phyloP scores from a whole-genome alignment of 441 rosid genomes.

The Sinapis alba region DNA sequence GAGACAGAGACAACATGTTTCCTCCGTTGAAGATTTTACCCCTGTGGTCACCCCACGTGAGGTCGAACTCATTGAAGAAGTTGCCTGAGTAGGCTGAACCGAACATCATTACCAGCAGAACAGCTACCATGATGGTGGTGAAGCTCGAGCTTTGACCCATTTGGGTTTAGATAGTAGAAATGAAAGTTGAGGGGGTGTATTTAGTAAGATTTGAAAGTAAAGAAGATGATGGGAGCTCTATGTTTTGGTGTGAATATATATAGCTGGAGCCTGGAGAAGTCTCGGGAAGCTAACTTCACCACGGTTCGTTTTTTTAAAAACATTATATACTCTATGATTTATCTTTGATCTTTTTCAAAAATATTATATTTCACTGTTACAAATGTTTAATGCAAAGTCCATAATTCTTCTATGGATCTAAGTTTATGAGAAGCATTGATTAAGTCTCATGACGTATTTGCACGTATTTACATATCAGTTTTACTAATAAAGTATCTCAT shows the following conservation, averaged over 20 bases:
- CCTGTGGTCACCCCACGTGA: conserved; percentile 74
- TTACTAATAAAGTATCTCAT: neutral
- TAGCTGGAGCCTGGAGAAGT: conserved; percentile 3
- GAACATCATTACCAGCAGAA: conserved; percentile 10
- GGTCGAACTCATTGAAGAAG: conserved; percentile 67
- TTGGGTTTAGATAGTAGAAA: neutral
- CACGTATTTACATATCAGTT: neutral
- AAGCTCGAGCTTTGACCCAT: conserved; percentile 13
- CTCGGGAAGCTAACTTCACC: neutral
- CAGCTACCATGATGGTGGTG: neutral
- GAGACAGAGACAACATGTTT: conserved; percentile 67
- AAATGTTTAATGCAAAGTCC: neutral
- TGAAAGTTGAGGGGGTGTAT: neutral
- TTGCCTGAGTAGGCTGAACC: conserved; percentile 41
- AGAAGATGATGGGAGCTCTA: conserved; percentile 22
- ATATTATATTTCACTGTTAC: neutral
- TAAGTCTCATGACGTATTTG: neutral
- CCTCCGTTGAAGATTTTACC: conserved; percentile 71
- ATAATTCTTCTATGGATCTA: neutral
- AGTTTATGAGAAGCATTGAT: neutral
- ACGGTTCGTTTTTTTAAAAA: neutral
- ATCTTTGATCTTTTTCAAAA: neutral
- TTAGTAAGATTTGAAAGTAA: conserved; percentile 1
- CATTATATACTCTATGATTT: neutral
- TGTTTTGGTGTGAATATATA: conserved; percentile 11